Base-by-base conservation (phyloP, 192 early-diverging fungal species). In the Coemansia sp. region DNA sequence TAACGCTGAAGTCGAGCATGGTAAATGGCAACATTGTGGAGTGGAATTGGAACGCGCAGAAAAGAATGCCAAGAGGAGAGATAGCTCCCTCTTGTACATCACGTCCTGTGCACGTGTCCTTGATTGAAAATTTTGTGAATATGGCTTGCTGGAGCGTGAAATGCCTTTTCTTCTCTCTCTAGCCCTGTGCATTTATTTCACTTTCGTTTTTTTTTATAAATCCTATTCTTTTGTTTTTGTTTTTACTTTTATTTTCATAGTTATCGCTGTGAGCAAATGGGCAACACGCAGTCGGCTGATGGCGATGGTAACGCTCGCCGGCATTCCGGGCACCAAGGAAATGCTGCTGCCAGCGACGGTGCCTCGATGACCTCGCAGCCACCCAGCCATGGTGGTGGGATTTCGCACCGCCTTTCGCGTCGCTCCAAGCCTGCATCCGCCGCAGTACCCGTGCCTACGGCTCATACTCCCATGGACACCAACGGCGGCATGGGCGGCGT, bases 221-320 rank as follows among this genome's bases (percentile, higher is more conserved):
- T 47, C 45, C 9, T 18, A 43, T 60, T 31, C 12, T n/a, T n/a
- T n/a, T n/a, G n/a, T n/a, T n/a, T n/a, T n/a, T n/a, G n/a, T n/a
- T n/a, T n/a, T n/a, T n/a, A 28, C 39, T 65, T 61, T 33, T 26
- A 26, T 23, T 36, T 36, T 5, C 36, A 31, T 34, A 3, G 36
- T 14, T 18, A n/a, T 43, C 41, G 12, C 43, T 50, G 28, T 12
- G 5, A 55, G 56, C 10, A 28, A 61, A 83, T 83, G 80, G 80
- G 80, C 34, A 83, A 83, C 56, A 61, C 80, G 20, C 80, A 83
- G 60, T 83, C 80, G 34, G 59, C 61, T 11, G 79, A 82, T 56
- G 70, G 48, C 42, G 74, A 76, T 7, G 61, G 67, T 8, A 53
- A 71, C 13, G 71, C 62, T 62, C 68, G 71, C 41, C 62, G 64